Evolutionary conservation across 306 rosid species (phyloP), one percentile per base, ranked within the genome.

Genomic region (Cicer arietinum): DNA sequence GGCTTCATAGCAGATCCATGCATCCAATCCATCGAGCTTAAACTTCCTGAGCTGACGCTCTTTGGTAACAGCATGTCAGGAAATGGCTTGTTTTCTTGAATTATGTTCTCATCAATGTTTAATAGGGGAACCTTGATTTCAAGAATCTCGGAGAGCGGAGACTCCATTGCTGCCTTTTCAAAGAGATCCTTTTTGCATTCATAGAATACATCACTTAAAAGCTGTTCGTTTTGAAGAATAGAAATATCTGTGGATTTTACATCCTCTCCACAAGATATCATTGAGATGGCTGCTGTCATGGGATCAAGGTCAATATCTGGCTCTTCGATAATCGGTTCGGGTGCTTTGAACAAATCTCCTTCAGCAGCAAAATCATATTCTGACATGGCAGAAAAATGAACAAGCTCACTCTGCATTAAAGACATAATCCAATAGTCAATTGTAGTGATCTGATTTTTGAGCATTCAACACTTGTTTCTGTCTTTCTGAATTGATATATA

Each of bases 281-380:
- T 86, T 5, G 98, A 88, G 35, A 93, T 88, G 57, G 92, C 84
- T 1, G 89, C 91, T 41, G 88, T 72, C 90, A 94, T 77, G 57
- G 88, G 92, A 88, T 90, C 89, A 35, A 86, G 68, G 79, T 86
- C 81, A 75, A 81, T 62, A 44, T 71, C 48, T 1, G 88, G 84
- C 51, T 94, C 99, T 83, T 89, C 96, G 10, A 90, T 67, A 47
- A 94, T 86, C 0, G 87, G 96, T 80, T 92, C 96, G 0, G 99
- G 99, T 56, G 99, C 99, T 81, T 90, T 90, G 83, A 95, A 95
- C 47, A 95, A 87, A 81, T 95, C 99, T 41, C 99, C 97, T 73
- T 95, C 98, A 50, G 85, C 96, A 66, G 92, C 97, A 84, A 88
- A 81, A 84, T 92, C 97, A 81, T 88, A 94, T 56, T 95, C 98